Conservation (phyloP, 208 protist genomes). For the Porcisia hertigi region DNA sequence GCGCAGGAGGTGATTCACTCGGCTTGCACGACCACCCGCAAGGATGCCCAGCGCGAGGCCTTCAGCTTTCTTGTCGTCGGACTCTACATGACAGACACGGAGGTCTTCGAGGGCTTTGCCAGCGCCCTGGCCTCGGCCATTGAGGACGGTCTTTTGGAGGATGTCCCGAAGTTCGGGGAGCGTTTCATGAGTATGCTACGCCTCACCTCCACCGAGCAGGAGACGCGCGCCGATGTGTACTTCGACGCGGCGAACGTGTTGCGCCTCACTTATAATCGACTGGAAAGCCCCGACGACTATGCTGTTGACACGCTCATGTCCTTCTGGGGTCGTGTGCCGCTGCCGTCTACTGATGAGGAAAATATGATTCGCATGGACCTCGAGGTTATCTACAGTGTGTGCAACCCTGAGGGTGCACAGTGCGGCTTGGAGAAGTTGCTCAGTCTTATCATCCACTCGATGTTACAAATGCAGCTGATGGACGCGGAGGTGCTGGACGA, state of each 20-base stretch:
- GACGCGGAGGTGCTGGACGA: constrained; percentile 53
- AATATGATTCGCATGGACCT: constrained; percentile 39
- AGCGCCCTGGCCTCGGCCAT: constrained; percentile 64
- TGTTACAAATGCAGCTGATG: constrained; percentile 62
- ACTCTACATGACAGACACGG: constrained; percentile 73
- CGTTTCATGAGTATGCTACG: constrained; percentile 87
- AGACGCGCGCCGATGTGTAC: constrained; percentile 73
- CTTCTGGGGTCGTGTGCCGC: constrained; percentile 70
- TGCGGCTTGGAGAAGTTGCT: constrained; percentile 61
- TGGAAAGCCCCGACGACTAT: constrained; percentile 55
- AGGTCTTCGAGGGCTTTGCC: constrained; percentile 79
- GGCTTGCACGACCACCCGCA: constrained; percentile 83
- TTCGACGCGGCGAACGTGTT: constrained; percentile 80
- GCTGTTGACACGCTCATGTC: constrained; percentile 71
- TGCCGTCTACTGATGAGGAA: constrained; percentile 39
- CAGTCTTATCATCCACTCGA: constrained; percentile 61
- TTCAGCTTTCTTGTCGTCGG: constrained; percentile 83
- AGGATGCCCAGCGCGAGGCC: constrained; percentile 81
- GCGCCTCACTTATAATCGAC: constrained; percentile 63
- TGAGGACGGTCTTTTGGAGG: constrained; percentile 82
- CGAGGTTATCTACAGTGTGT: constrained; percentile 65
- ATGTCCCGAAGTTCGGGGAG: constrained; percentile 87
- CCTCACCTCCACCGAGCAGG: constrained; percentile 70
- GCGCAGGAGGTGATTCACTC: constrained; percentile 74
- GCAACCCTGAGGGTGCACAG: constrained; percentile 41